Evolutionary conservation across 139 green algal species (phyloP).

Genomic region (Volvox reticuliferus): DNA sequence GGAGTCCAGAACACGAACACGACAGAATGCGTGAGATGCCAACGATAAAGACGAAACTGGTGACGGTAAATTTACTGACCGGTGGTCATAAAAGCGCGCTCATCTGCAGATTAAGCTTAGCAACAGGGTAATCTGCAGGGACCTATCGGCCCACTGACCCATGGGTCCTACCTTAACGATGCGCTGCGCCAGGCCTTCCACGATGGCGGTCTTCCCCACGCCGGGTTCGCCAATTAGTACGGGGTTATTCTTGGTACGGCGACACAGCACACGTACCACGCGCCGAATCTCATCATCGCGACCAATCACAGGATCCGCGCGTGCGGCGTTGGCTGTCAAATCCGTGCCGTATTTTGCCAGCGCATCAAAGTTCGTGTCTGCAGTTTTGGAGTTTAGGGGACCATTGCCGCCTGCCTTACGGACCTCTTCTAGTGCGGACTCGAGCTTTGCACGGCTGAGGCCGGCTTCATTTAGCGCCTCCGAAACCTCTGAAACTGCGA

Average conservation of each 20-base stretch:
- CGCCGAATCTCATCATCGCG: slow-evolving; percentile 86
- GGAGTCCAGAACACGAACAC: no score
- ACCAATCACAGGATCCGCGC: slow-evolving; percentile 94
- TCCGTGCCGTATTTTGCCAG: slow-evolving; percentile 93
- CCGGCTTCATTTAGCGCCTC: slow-evolving; percentile 59
- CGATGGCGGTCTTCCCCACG: slow-evolving; percentile 82
- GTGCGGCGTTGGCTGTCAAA: slow-evolving; percentile 88
- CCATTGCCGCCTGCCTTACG: slow-evolving; percentile 50
- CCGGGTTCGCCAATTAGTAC: slow-evolving; percentile 94
- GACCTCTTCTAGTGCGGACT: slow-evolving; percentile 77
- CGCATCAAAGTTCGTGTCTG: slow-evolving; percentile 89
- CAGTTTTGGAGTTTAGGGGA: slow-evolving; percentile 65
- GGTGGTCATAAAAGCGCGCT: no score
- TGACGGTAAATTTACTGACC: no score
- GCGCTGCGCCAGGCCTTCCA: slow-evolving; percentile 73
- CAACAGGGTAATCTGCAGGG: no score
- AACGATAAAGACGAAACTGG: no score
- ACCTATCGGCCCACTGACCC: no score
- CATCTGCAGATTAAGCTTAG: no score
- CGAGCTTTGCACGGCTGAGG: slow-evolving; percentile 71
- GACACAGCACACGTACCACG: slow-evolving; percentile 88
- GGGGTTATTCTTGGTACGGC: slow-evolving; percentile 98
- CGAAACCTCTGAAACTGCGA: slow-evolving; percentile 46
- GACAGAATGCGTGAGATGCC: no score
- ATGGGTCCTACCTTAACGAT: slow-evolving; percentile 4